Evolutionary conservation across 108 stramenopile genomes (phyloP), one percentile per base, ranked within the genome.

Genomic region (Licmophora abbreviata): DNA sequence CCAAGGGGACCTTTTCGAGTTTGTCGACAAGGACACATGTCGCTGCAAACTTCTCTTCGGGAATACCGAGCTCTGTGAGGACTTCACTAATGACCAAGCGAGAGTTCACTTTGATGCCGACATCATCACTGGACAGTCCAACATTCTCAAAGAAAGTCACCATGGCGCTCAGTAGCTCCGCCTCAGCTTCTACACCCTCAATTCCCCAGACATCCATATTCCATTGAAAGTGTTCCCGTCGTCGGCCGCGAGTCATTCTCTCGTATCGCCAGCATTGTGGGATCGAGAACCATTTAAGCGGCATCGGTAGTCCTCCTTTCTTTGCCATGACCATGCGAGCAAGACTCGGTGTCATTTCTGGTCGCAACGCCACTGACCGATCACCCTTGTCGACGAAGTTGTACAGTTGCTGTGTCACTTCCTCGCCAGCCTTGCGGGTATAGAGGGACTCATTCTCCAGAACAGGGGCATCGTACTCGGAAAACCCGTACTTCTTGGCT

Each of bases 141-240:
- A 98, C 92, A 29, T 56, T 58, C 54, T 70, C 44, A 31, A 98
- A 93, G 51, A 95, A 97, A 35, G 54, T 51, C 11, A 94, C 94
- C 81, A 97, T 93, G 25, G 93, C 94, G 45, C 74, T 63, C n/a
- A 98, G 54, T 14, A 97, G 49, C 63, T 98, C 97, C 4, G 91
- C 94, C 61, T 98, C 97, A 1, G 93, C 95, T 54, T 88, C 85
- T 35, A 86, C 83, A 14, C 94, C 94, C 9, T 68, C 66, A 1
- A 95, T 81, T 2, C 93, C 89, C 85, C 82, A 91, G 43, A 91
- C 71, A 66, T 91, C 93, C 91, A 95, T 72, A 70, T 97, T 98
- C 97, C 95, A 98, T 73, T 98, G 97, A 67, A 91, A 98, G 61
- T 98, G 97, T 62, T 98, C 97, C 42, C 97, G 71, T 34, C 95